phyloP scores from a whole-genome alignment of 208 protist species.

The Crithidia thermophila region DNA sequence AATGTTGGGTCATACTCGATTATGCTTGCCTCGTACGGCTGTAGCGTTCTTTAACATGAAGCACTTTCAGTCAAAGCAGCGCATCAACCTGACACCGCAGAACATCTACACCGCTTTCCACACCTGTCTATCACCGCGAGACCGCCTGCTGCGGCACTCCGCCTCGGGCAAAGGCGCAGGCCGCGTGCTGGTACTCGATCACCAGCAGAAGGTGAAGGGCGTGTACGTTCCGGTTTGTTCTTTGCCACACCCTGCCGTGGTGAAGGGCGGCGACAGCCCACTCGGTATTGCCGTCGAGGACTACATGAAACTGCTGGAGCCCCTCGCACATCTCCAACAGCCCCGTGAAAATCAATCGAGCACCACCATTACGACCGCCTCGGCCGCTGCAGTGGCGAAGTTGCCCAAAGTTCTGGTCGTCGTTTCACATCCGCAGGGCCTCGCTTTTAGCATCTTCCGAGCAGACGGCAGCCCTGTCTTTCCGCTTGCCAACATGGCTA shows the following conservation, averaged over 20 bases:
- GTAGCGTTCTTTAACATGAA: constrained; percentile 89
- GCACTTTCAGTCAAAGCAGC: constrained; percentile 66
- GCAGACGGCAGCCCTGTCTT: constrained; percentile 31
- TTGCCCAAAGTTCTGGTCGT: constrained; percentile 32
- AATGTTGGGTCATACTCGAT: constrained; percentile 17
- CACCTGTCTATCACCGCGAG: constrained; percentile 44
- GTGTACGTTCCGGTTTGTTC: constrained; percentile 79
- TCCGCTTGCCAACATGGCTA: constrained; percentile 36
- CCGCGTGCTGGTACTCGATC: constrained; percentile 83
- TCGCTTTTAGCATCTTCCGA: constrained; percentile 36
- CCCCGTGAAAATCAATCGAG: not conserved
- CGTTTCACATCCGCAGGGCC: constrained; percentile 48
- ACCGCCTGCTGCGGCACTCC: constrained; percentile 79
- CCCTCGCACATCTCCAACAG: not conserved
- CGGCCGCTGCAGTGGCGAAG: not conserved
- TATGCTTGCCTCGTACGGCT: constrained; percentile 36
- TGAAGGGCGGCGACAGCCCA: constrained; percentile 38
- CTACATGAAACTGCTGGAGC: constrained; percentile 43
- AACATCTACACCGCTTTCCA: constrained; percentile 43
- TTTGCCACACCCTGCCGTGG: constrained; percentile 59
- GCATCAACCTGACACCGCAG: constrained; percentile 45
- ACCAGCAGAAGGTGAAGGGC: constrained; percentile 76
- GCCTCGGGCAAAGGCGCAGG: constrained; percentile 50
- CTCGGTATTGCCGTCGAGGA: constrained; percentile 62
- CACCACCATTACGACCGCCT: not conserved